A percentile compares a stretch with the other conserved stretches of the same genome.
Conservation (phyloP, 805 yeast genomes). For the Metschnikowia henanensis region DNA sequence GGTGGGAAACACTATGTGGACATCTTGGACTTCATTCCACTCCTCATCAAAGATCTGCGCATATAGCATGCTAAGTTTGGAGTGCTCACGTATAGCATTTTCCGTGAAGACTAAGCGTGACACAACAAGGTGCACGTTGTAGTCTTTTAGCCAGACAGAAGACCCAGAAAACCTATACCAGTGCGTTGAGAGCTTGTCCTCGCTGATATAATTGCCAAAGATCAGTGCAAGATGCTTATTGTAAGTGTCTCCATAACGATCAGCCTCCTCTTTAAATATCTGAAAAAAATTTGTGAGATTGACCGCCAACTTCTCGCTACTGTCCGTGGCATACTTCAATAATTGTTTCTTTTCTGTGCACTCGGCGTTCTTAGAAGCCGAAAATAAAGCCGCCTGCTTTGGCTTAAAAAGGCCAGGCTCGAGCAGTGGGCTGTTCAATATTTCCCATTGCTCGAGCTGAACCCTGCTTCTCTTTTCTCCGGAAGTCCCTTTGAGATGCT, state of each 20-base stretch:
- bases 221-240: slow-evolving; percentile 6
- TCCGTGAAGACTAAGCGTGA: slow-evolving; percentile 20
- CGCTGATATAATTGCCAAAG: slow-evolving; percentile 3
- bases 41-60: slow-evolving; percentile 22
- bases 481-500: slow-evolving; percentile 9
- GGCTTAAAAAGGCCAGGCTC: slow-evolving; percentile 1
- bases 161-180: slow-evolving; percentile 26
- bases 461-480: slow-evolving; percentile 3
- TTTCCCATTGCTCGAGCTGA: slow-evolving; percentile 5
- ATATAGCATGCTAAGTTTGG: slow-evolving; percentile 17
- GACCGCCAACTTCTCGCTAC: slow-evolving; percentile 6
- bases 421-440: slow-evolving; percentile 3
- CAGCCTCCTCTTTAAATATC: slow-evolving; percentile 10
- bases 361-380: background rate
- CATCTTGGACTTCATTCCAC: slow-evolving; percentile 24
- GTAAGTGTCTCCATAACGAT: slow-evolving; percentile 10
- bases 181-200: slow-evolving; percentile 1
- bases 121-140: slow-evolving; percentile 21
- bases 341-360: slow-evolving; percentile 1
- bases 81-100: slow-evolving; percentile 11
- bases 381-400: background rate
- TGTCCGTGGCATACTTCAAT: slow-evolving; percentile 3
- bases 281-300: slow-evolving; percentile 5
- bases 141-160: slow-evolving; percentile 24
- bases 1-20: slow-evolving; percentile 25